phyloP scores from a whole-genome alignment of 2,329 filamentous ascomycete species.

The Sclerotinia nivalis region DNA sequence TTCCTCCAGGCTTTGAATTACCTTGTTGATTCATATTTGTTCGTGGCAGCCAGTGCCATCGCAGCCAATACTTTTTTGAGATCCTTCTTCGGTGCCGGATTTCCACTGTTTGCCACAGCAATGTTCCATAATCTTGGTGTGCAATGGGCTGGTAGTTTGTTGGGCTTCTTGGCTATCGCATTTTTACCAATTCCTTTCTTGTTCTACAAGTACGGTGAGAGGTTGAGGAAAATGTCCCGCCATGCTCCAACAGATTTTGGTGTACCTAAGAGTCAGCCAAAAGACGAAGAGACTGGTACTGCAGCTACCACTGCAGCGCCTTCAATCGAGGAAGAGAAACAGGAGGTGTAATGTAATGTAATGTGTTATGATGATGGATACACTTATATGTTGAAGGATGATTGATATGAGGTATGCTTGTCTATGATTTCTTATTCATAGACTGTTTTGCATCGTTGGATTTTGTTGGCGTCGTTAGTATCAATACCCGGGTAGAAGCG shows the following conservation, averaged over 20 bases:
- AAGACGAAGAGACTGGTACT: conserved; percentile 14
- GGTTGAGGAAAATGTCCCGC: conserved; percentile 48
- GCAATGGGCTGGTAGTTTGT: conserved; percentile 44
- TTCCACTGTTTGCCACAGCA: conserved; percentile 42
- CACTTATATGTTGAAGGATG: conserved; percentile 2
- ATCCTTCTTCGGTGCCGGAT: conserved; percentile 30
- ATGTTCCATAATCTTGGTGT: conserved; percentile 45
- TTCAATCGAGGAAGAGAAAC: conserved; percentile 6
- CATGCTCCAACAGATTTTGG: conserved; percentile 24
- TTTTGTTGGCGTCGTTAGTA: conserved; percentile 13
- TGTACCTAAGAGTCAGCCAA: neutral
- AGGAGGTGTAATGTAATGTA: conserved; percentile 13
- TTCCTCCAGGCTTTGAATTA: conserved; percentile 47
- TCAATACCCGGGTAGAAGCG: conserved; percentile 16
- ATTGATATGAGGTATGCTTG: conserved; percentile 9
- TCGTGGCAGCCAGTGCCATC: conserved; percentile 32
- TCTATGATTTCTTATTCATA: neutral
- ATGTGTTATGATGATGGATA: conserved; percentile 8
- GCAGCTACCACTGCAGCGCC: conserved; percentile 8
- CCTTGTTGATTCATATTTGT: conserved; percentile 30
- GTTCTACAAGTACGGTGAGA: conserved; percentile 55
- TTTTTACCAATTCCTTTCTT: conserved; percentile 48
- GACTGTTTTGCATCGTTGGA: neutral
- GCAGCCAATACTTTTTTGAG: conserved; percentile 33
- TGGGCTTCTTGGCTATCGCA: conserved; percentile 45